Base-by-base conservation (phyloP, 345 rosid species). In the Stellera chamaejasme region DNA sequence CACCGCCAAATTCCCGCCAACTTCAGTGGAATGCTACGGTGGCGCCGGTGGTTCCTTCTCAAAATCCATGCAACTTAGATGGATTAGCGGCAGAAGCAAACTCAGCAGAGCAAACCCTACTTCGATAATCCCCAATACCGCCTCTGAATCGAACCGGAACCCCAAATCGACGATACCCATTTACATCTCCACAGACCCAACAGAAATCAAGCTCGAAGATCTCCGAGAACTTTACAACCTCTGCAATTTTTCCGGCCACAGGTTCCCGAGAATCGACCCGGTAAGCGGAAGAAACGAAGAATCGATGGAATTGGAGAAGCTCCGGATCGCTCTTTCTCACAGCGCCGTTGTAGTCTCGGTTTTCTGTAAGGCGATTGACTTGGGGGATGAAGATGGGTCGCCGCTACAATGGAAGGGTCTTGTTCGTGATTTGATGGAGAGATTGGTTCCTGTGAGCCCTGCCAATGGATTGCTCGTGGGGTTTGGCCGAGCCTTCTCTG, bases 401-500 rank as follows among this genome's bases (percentile, higher is more conserved):
- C 66, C 59, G 43, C 57, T 61, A 50, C 66, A 67, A 43, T 63
- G n/a, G 46, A 48, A 27, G 60, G 74, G 79, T 55, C 52, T 71
- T 23, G 52, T 74, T 7, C 60, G 78, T 47, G 72, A 68, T 47
- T 52, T 84, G 54, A 55, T 84, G 64, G 76, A 59, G 52, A 72
- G 65, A 57, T 54, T 71, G 52, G 12, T 66, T 64, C 85, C 82
- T 11, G 76, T 77, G 41, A 75, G 62, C 36, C 95, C 96, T 57
- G 66, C 70, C 28, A 66, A 69, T 49, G 83, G 83, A 15, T 42
- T 64, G 67, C 73, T 88, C 46, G 90, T 92, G 54, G 98, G 93
- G 25, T 84, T 92, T 41, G 95, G 95, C 39, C 82, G 95, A 42
- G 96, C 87, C 3, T 85, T 88, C 67, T 85, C 96, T 62, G 96